Evolutionary conservation across 164 flowering plant genomes (phyloP).

Genomic region (Vitis rupestris): DNA sequence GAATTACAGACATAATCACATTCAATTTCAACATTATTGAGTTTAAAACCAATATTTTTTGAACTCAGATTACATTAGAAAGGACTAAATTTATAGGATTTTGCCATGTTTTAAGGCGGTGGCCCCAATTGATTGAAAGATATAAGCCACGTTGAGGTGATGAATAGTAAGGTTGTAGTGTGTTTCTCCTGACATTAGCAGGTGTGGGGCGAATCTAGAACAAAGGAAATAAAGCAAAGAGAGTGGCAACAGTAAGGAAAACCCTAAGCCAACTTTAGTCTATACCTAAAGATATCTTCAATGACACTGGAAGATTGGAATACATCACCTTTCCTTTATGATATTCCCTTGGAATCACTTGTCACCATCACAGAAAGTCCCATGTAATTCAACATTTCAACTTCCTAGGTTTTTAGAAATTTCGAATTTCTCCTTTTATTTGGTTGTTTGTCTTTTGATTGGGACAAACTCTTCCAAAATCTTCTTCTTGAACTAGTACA

Average conservation of each 20-base stretch:
- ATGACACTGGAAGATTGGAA: constrained; percentile 34
- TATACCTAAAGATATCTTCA: constrained; percentile 27
- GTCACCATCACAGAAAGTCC: constrained; percentile 31
- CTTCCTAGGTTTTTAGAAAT: constrained; percentile 10
- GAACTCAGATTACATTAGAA: no score
- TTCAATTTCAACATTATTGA: no score
- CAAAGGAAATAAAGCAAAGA: constrained; percentile 16
- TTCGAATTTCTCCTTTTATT: not conserved
- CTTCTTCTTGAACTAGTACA: not conserved
- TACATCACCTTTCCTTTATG: constrained; percentile 36
- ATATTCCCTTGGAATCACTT: constrained; percentile 37
- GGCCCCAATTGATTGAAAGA: not conserved
- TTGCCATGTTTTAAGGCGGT: no score
- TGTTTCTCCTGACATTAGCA: constrained; percentile 13
- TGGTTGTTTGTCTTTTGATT: not conserved
- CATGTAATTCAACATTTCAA: constrained; percentile 19
- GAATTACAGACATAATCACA: no score
- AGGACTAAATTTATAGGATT: no score
- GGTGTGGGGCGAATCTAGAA: constrained; percentile 17
- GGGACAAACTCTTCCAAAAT: not conserved
- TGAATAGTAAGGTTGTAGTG: constrained; percentile 1
- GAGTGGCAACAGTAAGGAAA: not conserved
- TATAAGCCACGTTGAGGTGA: not conserved
- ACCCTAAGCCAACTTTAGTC: constrained; percentile 19
- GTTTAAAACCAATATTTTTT: no score